Base-by-base conservation (phyloP, 495 filamentous ascomycete genomes). In the Neurospora sp. region DNA sequence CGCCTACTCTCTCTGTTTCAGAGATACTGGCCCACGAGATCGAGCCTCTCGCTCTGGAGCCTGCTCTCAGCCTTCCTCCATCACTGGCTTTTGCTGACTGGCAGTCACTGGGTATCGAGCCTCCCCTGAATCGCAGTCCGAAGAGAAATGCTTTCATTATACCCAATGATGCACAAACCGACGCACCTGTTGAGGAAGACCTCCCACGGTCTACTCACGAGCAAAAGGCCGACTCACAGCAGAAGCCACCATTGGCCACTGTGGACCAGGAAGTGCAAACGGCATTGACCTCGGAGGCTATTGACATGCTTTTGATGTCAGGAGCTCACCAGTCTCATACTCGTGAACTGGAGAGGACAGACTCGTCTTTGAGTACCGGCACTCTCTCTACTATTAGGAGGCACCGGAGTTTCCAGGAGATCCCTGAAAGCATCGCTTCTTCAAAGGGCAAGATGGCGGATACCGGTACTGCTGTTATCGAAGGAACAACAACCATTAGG, bases 181-280 rank as follows among this genome's bases (percentile, higher is more conserved):
- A 38, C 21, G 69, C 71, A 39, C 42, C 62, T 36, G 73, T 73
- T 11, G 70, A 72, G n/a, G 54, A 79, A 42, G 72, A 75, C 11
- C 70, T 73, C 2, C 79, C 82, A 28, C 73, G 78, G 71, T 81
- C 78, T 24, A 75, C 79, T 59, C 79, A 83, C 71, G 86, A 85
- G 70, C 76, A 80, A 5, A 78, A 80, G 37, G 73, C 76, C 28
- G 77, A 78, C 19, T 76, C 80, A 69, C 66, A 73, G 24, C 83
- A 78, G 48, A 86, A 84, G 74, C 82, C 69, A 38, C 15, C 72
- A 11, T 43, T 81, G 19, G 72, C 85, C 59, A 89, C 85, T 69
- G 82, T 84, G 42, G 91, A 95, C 77, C 90, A 93, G 71, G 86
- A 88, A 69, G 88, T 89, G 17, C 93, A 96, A 81, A 95, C 93